Percentiles rank a stretch among this genome's conserved stretches.
phyloP scores from a whole-genome alignment of 192 early-diverging fungal genomes.

The Backusella luteola region DNA sequence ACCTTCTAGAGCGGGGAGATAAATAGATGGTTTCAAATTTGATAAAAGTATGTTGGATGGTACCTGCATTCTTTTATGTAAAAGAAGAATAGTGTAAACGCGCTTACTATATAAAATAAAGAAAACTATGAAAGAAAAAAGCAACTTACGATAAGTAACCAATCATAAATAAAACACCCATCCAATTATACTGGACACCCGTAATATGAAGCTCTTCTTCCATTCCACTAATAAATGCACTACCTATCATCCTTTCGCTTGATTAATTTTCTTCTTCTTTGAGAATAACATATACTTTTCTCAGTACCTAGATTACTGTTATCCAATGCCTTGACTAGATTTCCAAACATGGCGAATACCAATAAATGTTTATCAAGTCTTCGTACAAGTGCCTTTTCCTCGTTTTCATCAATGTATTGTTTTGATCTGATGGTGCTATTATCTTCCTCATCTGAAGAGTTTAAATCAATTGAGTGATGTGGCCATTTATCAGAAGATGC shows the following conservation, averaged over 20 bases:
- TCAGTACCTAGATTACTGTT: slow-evolving; percentile 31
- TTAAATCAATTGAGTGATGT: neutral
- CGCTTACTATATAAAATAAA: too few relatives aligned
- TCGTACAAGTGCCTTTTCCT: slow-evolving; percentile 27
- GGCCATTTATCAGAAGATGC: neutral
- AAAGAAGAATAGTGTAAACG: neutral
- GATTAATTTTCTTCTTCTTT: neutral
- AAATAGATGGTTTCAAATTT: slow-evolving; percentile 27
- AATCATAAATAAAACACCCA: slow-evolving; percentile 34
- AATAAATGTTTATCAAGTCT: slow-evolving; percentile 33
- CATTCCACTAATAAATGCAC: slow-evolving; percentile 42
- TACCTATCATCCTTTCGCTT: slow-evolving; percentile 16
- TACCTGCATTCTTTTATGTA: slow-evolving; percentile 32
- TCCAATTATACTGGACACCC: slow-evolving; percentile 39
- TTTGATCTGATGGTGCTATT: neutral
- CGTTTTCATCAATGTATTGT: neutral
- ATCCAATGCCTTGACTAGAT: slow-evolving; percentile 38
- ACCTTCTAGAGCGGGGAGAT: slow-evolving; percentile 31
- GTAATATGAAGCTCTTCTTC: slow-evolving; percentile 40
- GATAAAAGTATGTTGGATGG: slow-evolving; percentile 39
- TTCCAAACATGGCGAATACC: slow-evolving; percentile 40
- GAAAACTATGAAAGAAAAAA: neutral
- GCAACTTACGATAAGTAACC: slow-evolving; percentile 31
- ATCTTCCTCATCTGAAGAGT: neutral
- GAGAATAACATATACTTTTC: neutral